A percentile compares a stretch with the other conserved stretches of the same genome.
Evolutionary conservation across 768 basidiomycete species (phyloP).

Genomic region (Arthromyces matolae): DNA sequence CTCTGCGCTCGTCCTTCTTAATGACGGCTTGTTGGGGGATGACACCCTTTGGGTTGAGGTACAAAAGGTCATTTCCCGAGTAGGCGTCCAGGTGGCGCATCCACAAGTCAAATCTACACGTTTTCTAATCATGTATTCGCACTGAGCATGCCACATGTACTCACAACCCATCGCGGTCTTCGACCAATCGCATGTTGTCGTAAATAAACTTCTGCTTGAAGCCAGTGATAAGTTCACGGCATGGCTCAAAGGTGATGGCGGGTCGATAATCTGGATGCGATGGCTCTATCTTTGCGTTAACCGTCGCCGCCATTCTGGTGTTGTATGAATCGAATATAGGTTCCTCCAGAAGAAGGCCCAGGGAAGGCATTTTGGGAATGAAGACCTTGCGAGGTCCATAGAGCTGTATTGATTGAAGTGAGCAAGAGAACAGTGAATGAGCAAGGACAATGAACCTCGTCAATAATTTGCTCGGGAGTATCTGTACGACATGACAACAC

Average conservation of each 20-base stretch:
- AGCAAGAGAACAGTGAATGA: neutral
- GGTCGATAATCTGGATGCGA: slow-evolving; percentile 63
- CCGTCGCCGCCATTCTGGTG: slow-evolving; percentile 40
- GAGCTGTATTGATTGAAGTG: slow-evolving; percentile 41
- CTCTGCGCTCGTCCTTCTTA: slow-evolving; percentile 52
- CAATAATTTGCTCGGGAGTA: slow-evolving; percentile 71
- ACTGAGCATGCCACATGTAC: slow-evolving; percentile 28
- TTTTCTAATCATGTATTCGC: slow-evolving; percentile 25
- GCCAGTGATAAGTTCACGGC: slow-evolving; percentile 62
- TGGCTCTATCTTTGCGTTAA: slow-evolving; percentile 50
- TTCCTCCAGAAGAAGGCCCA: slow-evolving; percentile 88
- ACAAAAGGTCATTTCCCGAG: slow-evolving; percentile 71
- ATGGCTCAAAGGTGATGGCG: slow-evolving; percentile 65
- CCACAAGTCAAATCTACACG: slow-evolving; percentile 89
- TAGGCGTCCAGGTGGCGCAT: slow-evolving; percentile 73
- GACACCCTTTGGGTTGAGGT: slow-evolving; percentile 71
- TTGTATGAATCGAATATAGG: slow-evolving; percentile 83
- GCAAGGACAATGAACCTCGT: slow-evolving; percentile 46
- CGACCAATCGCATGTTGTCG: slow-evolving; percentile 78
- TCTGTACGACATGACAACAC: slow-evolving; percentile 76
- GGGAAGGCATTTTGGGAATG: slow-evolving; percentile 93
- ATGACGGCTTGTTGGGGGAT: slow-evolving; percentile 72
- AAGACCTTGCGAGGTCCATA: slow-evolving; percentile 76
- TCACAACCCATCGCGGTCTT: slow-evolving; percentile 73
- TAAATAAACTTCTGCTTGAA: slow-evolving; percentile 91